Base-by-base conservation (phyloP, 768 basidiomycete species). In the Boletellus ananas region DNA sequence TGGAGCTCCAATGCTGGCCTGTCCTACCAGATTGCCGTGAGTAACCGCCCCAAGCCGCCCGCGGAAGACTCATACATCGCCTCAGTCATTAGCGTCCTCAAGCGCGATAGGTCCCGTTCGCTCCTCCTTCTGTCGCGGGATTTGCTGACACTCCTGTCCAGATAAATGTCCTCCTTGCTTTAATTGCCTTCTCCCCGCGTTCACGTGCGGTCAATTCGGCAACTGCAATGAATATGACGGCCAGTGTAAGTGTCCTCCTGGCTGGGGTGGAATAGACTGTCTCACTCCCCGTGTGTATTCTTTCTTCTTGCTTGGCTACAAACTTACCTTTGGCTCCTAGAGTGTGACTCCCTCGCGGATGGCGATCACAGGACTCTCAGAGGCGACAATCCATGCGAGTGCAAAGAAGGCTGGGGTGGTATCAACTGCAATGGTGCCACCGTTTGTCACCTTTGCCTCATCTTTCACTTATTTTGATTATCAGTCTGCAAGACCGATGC, bases 251-350 rank as follows among this genome's bases (percentile, higher is more conserved):
- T 99, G 96, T 62, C 93, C 94, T 1, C 80, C 91, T 36, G 96
- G 96, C n/a, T 99, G 94, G 84, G 91, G 93, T 40, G 96, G 96
- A 1, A 87, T 94, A 34, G 95, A 98, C 62, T 99, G 96, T 71
- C 70, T 96, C 45, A 80, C 81, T 8, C 95, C 96, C 18, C 87
- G 94, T 96, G 70, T 42, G 90, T 79, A 14, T 34, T 40, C 33
- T 44, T 34, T 6, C 54, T 35, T 62, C 27, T 45, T 14, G 13
- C n/a, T 23, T 29, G 13, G 14, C 3, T 8, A 20, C 45, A 17
- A n/a, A 17, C 41, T 54, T 34, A 42, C 34, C 23, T 41, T 47
- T 34, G 17, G 42, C 27, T 25, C 34, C 12, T 51, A 96, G 94
- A 96, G 63, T 97, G 95, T 59, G 96, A 92, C 65, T 94, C 95